These are phyloP conservation scores for Phialophora macrospora DNA, from an alignment of 2,329 filamentous ascomycete species.

Conservation along the genomic window DNA sequence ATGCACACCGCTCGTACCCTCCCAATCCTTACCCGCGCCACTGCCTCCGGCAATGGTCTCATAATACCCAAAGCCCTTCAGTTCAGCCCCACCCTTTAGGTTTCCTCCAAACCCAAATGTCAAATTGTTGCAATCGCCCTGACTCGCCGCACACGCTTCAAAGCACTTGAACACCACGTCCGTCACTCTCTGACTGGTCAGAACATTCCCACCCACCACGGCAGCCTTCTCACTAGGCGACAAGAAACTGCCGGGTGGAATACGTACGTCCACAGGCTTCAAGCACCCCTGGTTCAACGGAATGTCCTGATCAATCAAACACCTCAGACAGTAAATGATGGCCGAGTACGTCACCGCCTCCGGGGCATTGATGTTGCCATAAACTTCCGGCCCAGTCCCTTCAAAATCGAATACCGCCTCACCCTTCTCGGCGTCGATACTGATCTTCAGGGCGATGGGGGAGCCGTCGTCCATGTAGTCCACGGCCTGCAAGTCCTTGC, in stretches of 20 bases:
- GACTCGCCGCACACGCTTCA: conserved; percentile 75
- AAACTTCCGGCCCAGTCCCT: conserved; percentile 79
- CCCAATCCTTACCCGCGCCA: conserved; percentile 76
- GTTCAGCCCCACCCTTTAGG: conserved; percentile 43
- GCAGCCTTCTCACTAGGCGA: conserved; percentile 76
- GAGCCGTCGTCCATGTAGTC: conserved; percentile 90
- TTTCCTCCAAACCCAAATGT: conserved; percentile 82
- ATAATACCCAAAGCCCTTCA: conserved; percentile 84
- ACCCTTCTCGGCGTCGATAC: conserved; percentile 73
- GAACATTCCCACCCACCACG: conserved; percentile 81
- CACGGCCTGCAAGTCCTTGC: conserved; percentile 71
- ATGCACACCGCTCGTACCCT: conserved; percentile 76
- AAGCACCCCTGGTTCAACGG: conserved; percentile 87
- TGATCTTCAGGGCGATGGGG: conserved; percentile 74
- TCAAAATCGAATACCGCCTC: conserved; percentile 79
- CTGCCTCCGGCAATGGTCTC: conserved; percentile 84
- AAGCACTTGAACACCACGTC: conserved; percentile 84
- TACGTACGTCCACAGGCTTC: conserved; percentile 73
- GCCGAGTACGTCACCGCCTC: conserved; percentile 81
- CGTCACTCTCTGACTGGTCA: conserved; percentile 78
- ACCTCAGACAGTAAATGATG: conserved; percentile 84
- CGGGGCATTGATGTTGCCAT: conserved; percentile 79
- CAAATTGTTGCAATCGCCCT: conserved; percentile 83
- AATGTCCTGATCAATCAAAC: conserved; percentile 79
- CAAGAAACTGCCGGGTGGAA: conserved; percentile 74